Evolutionary conservation across 768 basidiomycete genomes (phyloP).

Genomic region (Cantharellus anzutake): DNA sequence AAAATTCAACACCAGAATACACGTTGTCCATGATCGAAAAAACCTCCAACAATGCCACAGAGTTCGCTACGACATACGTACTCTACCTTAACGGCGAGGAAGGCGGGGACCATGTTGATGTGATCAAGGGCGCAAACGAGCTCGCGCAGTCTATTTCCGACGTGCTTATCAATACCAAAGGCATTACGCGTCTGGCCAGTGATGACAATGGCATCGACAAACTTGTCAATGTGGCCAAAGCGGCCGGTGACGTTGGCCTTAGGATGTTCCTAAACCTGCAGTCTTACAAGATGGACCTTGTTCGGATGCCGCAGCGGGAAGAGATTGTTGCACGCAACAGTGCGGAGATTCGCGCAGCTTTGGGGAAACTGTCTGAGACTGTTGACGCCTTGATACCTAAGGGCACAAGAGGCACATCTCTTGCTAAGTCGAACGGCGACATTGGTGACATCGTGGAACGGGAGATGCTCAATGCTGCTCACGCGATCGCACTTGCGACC

Average conservation of each 20-base stretch:
- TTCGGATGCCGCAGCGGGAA: constrained; percentile 51
- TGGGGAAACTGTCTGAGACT: constrained; percentile 69
- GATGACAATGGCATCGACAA: constrained; percentile 88
- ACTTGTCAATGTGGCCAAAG: constrained; percentile 67
- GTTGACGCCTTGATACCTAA: constrained; percentile 79
- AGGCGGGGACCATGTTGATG: constrained; percentile 91
- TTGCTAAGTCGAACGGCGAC: constrained; percentile 72
- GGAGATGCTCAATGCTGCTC: constrained; percentile 87
- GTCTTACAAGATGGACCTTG: constrained; percentile 79
- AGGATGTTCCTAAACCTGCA: constrained; percentile 91
- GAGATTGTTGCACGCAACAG: constrained; percentile 83
- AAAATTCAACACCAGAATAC: constrained; percentile 96
- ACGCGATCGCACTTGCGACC: constrained; percentile 86
- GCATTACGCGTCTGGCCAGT: constrained; percentile 78
- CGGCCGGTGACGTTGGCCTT: constrained; percentile 71
- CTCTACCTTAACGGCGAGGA: constrained; percentile 70
- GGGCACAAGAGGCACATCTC: constrained; percentile 39
- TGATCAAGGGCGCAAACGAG: constrained; percentile 94
- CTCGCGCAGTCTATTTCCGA: constrained; percentile 87
- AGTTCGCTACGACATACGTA: constrained; percentile 90
- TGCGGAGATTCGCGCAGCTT: constrained; percentile 60
- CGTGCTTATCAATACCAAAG: constrained; percentile 78
- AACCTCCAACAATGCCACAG: constrained; percentile 80
- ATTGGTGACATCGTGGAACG: constrained; percentile 91
- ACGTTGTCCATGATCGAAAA: constrained; percentile 98